Base-by-base conservation (phyloP, 768 basidiomycete species). In the Daedaleopsis sinensis region DNA sequence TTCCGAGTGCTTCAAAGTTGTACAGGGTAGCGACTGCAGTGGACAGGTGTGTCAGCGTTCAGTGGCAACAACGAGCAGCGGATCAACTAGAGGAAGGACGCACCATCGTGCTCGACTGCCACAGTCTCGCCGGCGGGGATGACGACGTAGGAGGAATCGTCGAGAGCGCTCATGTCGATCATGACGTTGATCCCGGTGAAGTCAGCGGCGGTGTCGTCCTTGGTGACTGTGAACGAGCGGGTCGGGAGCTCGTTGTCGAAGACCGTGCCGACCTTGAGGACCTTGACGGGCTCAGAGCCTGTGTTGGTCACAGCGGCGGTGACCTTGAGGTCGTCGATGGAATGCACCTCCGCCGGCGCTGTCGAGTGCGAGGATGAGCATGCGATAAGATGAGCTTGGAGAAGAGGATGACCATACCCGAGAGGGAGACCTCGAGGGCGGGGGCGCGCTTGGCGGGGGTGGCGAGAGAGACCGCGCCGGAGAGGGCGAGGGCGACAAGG, bases 181-280 rank as follows among this genome's bases (percentile, higher is more conserved):
- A 46, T 58, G 50, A 81, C 77, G 74, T 79, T 79, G 60, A 80
- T 64, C 21, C 81, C 81, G 15, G 73, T 79, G 72, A 82, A 82
- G 15, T 71, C 53, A 39, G 80, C 79, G 5, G 65, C 67, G 19
- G 67, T 53, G 23, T 74, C 78, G 64, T 77, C 75, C 66, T 78
- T 78, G 47, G 72, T 78, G 62, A 81, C 74, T 7, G 66, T 70
- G 68, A 82, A 81, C 1, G 79, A 80, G 66, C 73, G 76, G 37
- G 79, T 80, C 8, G 79, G 78, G n/a, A 77, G 67, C 32, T 74
- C 67, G 43, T 70, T 72, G 67, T 82, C 79, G 57, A 81, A 73
- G 57, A 82, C 76, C 18, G 80, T 81, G 19, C 72, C 77, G 63
- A 79, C 80, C 65, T 78, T 80, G 71, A 82, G 74, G 52, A 81